These are phyloP conservation scores for Prunus persica DNA, from an alignment of 306 rosid species.

Conservation along the genomic window DNA sequence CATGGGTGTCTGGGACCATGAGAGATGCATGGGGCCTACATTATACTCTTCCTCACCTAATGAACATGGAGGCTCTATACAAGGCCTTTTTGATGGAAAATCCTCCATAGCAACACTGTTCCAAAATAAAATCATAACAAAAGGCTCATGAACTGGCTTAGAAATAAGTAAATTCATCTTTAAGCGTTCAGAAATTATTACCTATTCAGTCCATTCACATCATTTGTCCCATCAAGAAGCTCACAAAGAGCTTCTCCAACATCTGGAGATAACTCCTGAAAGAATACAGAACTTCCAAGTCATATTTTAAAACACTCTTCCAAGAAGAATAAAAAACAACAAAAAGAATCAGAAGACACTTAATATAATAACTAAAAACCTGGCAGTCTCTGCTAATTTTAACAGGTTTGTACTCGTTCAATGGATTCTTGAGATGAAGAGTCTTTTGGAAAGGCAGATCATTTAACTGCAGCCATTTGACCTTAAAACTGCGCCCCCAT, in stretches of 20 bases:
- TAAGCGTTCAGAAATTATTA: slow-evolving; percentile 26
- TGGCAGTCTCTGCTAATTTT: slow-evolving; percentile 89
- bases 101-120: slow-evolving; percentile 43
- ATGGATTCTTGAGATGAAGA: slow-evolving; percentile 77
- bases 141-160: slow-evolving; percentile 13
- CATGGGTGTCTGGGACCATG: slow-evolving; percentile 59
- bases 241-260: slow-evolving; percentile 79
- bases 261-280: slow-evolving; percentile 72
- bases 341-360: neutral
- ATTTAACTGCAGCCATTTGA: slow-evolving; percentile 67
- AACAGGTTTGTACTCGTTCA: slow-evolving; percentile 83
- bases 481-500: slow-evolving; percentile 76
- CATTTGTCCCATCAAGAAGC: slow-evolving; percentile 58
- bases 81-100: slow-evolving; percentile 44
- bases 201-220: slow-evolving; percentile 39
- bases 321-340: neutral
- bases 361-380: slow-evolving; percentile 35
- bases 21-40: slow-evolving; percentile 29
- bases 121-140: slow-evolving; percentile 30
- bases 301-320: slow-evolving; percentile 16
- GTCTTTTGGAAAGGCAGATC: slow-evolving; percentile 74
- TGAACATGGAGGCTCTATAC: slow-evolving; percentile 41
- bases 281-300: slow-evolving; percentile 24
- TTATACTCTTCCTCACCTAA: slow-evolving; percentile 42
- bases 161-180: slow-evolving; percentile 7